phyloP scores from a whole-genome alignment of 345 rosid species.

The Rhodamnia rubescens region DNA sequence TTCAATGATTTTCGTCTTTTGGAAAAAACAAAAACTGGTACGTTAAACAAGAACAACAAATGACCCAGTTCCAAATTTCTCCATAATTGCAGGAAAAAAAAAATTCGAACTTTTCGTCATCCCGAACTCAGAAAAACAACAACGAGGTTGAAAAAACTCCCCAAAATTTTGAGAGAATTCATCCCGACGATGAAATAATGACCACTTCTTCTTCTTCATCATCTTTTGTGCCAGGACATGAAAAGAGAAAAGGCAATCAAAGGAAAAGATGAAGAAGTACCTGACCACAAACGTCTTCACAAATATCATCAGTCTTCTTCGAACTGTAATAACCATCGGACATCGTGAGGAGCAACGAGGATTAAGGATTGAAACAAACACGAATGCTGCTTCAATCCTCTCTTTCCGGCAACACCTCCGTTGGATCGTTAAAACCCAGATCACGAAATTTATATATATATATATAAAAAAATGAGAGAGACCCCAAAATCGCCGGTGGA shows the following conservation, averaged over 20 bases:
- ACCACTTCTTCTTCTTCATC: neutral
- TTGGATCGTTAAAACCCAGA: neutral
- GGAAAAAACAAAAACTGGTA: neutral
- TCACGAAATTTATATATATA: too few species aligned
- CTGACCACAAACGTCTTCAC: slow-evolving; percentile 27
- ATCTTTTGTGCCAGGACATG: neutral
- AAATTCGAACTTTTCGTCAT: neutral
- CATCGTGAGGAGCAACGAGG: neutral
- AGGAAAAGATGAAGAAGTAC: neutral
- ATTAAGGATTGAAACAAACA: neutral
- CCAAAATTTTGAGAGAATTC: neutral
- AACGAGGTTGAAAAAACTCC: neutral
- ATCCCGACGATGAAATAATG: neutral
- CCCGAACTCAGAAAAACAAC: neutral
- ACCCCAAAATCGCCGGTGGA: neutral
- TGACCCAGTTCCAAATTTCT: neutral
- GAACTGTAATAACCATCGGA: slow-evolving; percentile 27
- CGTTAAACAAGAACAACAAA: neutral
- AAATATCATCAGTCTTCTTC: slow-evolving; percentile 34
- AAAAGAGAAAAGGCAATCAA: neutral
- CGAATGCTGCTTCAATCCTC: neutral
- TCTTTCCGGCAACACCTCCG: neutral
- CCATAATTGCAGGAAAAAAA: neutral
- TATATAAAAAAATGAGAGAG: too few species aligned
- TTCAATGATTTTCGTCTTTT: neutral